Conservation (phyloP, 2,329 filamentous ascomycete genomes). For the Monilinia aucupariae region DNA sequence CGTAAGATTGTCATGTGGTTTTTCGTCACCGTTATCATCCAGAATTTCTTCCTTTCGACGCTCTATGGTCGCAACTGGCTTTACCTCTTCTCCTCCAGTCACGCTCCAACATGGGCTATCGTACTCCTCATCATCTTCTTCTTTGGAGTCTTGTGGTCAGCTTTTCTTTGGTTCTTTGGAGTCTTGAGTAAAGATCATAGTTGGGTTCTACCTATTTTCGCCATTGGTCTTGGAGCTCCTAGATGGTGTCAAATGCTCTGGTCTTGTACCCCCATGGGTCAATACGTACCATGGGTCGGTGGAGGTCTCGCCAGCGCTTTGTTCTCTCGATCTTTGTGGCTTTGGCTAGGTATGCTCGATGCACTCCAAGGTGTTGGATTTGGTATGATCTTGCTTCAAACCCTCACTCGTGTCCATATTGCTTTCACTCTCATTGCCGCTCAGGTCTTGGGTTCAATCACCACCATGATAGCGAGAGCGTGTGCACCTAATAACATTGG, state of each 20-base stretch:
- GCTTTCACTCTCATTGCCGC: conserved; percentile 55
- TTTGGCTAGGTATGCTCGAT: conserved; percentile 63
- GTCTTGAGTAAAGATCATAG: conserved; percentile 54
- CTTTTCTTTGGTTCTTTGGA: conserved; percentile 47
- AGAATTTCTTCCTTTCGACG: conserved; percentile 42
- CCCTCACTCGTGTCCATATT: conserved; percentile 59
- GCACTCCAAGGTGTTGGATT: conserved; percentile 60
- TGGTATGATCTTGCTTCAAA: conserved; percentile 63
- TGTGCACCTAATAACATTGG: conserved; percentile 56
- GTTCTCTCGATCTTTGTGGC: conserved; percentile 54
- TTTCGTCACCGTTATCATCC: conserved; percentile 51
- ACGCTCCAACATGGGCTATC: conserved; percentile 52
- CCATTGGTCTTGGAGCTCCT: conserved; percentile 59
- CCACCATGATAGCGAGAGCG: conserved; percentile 56
- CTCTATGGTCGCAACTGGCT: conserved; percentile 63
- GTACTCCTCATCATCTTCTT: conserved; percentile 51
- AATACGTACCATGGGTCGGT: conserved; percentile 56
- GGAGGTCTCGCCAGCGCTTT: conserved; percentile 49
- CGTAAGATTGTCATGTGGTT: conserved; percentile 65
- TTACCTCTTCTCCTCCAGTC: conserved; percentile 35
- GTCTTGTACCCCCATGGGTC: conserved; percentile 54
- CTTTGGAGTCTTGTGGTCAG: conserved; percentile 51
- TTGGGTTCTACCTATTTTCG: conserved; percentile 63
- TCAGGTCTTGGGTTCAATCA: conserved; percentile 56
- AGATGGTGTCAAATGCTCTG: conserved; percentile 65